Evolutionary conservation across 2,329 filamentous ascomycete species (phyloP), one percentile per base, ranked within the genome.

Genomic region (Hymenoscyphus fructigenus): DNA sequence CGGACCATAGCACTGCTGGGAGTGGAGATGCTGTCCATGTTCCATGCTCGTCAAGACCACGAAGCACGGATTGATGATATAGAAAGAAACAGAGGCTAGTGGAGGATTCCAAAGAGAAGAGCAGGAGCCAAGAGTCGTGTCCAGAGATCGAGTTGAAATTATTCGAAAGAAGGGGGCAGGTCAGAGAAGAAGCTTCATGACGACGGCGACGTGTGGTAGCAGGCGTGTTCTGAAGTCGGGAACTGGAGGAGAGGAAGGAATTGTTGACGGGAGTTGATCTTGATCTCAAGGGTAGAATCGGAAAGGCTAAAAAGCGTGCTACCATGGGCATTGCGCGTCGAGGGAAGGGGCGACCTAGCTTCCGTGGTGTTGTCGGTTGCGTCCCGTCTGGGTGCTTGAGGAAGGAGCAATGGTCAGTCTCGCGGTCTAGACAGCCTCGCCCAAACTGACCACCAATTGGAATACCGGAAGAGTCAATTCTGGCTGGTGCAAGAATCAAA

Each of bases 21-120:
- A 50, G 67, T 55, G 38, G 61, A 64, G 62, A 66, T 29, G 44
- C 63, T 57, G 41, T 72, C 73, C 73, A 74, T 74, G 26, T 47
- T 66, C 57, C 44, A 71, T 69, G 57, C 63, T 64, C 61, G 53
- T 59, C 55, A 17, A 57, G 29, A 57, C 55, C 15, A 34, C 55
- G 29, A 17, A 57, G 29, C 29, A 28, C 14, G 3, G 34, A 34
- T 34, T 32, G 55, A 57, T 12, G 26, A 32, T 29, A 28, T 32
- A 57, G 26, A 57, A 34, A 15, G 26, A 57, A 10, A 20, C 3
- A 14, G 36, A 28, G 23, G 26, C 10, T 14, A 34, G 55, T 6
- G 6, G 12, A 34, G 55, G 15, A n/a, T 28, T 29, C 28, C 55
- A 34, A 57, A 34, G 26, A 57, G 28, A 57, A 29, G 55, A 57